These are phyloP conservation scores for Myriosclerotinia duriaeana DNA, from an alignment of 2,329 filamentous ascomycete species.

Conservation along the genomic window DNA sequence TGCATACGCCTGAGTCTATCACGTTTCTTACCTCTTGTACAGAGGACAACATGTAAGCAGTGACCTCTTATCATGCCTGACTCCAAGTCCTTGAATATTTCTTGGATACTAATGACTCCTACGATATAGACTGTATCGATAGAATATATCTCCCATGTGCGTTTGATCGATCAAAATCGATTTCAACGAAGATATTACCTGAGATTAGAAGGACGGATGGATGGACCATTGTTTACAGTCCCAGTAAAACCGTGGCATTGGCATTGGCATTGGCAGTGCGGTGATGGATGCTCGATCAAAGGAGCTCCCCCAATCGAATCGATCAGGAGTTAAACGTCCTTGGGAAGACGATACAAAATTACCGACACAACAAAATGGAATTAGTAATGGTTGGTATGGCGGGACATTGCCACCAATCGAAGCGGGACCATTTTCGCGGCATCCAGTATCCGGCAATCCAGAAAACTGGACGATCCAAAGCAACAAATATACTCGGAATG, in stretches of 20 bases:
- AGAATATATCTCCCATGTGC: slow-evolving; percentile 1
- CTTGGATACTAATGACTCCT: slow-evolving; percentile 8
- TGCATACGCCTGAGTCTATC: slow-evolving; percentile 25
- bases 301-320: slow-evolving; percentile 36
- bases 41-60: slow-evolving; percentile 33
- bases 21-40: slow-evolving; percentile 9
- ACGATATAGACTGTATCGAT: background rate
- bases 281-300: slow-evolving; percentile 39
- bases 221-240: slow-evolving; percentile 30
- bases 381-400: slow-evolving; percentile 29
- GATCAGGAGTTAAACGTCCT: slow-evolving; percentile 37
- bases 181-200: background rate
- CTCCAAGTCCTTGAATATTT: background rate
- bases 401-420: slow-evolving; percentile 36
- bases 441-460: slow-evolving; percentile 22
- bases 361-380: slow-evolving; percentile 21
- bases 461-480: slow-evolving; percentile 25
- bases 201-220: slow-evolving; percentile 41
- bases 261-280: slow-evolving; percentile 27
- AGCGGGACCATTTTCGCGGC: slow-evolving; percentile 27
- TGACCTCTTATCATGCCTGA: slow-evolving; percentile 19
- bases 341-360: slow-evolving; percentile 34
- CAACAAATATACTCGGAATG: slow-evolving; percentile 28
- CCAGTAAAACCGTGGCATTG: slow-evolving; percentile 33
- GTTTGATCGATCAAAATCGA: background rate